Percentiles rank a stretch among this genome's conserved stretches.
These are phyloP conservation scores for Inonotus hispidus DNA, from an alignment of 1,284 basidiomycete genomes.

Conservation along the genomic window DNA sequence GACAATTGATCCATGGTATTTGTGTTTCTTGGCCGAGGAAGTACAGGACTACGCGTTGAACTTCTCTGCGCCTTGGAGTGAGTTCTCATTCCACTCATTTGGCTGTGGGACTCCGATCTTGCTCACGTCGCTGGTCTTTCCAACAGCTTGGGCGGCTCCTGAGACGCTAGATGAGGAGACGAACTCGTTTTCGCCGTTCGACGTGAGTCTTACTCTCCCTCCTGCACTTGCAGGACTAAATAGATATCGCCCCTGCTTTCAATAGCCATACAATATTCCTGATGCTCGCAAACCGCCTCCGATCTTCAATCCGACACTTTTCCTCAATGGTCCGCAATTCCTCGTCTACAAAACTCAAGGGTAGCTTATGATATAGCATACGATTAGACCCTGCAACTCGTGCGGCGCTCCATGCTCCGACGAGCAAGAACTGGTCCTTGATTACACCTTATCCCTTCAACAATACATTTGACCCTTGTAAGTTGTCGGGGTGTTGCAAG, in stretches of 20 bases:
- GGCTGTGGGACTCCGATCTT: constrained; percentile 30
- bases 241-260: neutral
- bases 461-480: constrained; percentile 26
- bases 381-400: constrained; percentile 41
- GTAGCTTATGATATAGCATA: neutral
- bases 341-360: neutral
- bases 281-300: constrained; percentile 32
- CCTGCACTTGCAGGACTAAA: neutral
- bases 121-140: constrained; percentile 52
- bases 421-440: constrained; percentile 51
- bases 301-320: constrained; percentile 32
- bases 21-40: constrained; percentile 47
- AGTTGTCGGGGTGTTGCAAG: constrained; percentile 2
- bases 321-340: constrained; percentile 50
- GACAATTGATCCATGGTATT: constrained; percentile 54
- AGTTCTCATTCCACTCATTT: constrained; percentile 23
- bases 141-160: constrained; percentile 41
- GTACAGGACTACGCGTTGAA: constrained; percentile 59
- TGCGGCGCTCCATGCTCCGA: constrained; percentile 64
- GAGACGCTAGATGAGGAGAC: constrained; percentile 2
- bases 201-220: neutral
- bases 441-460: constrained; percentile 47
- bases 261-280: constrained; percentile 28
- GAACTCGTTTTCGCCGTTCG: constrained; percentile 3
- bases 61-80: constrained; percentile 63